Evolutionary conservation across 805 yeast species (phyloP).

Genomic region (Candida gorgasii): DNA sequence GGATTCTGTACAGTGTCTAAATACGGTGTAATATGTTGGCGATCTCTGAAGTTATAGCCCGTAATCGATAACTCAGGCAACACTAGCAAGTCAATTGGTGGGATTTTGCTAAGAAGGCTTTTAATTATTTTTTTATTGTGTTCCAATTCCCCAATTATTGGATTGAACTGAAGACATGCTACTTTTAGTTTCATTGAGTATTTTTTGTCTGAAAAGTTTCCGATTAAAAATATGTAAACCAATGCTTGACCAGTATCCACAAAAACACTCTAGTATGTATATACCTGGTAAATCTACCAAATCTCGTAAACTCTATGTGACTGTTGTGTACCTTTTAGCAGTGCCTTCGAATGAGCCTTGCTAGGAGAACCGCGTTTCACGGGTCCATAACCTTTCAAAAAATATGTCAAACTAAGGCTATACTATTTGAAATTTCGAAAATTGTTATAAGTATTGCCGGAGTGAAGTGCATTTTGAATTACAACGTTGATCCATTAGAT

Average conservation of each 20-base stretch:
- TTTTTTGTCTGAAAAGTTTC: no score
- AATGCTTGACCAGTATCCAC: no score
- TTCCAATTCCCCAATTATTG: conserved; percentile 59
- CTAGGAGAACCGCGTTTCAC: not conserved
- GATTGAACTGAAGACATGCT: conserved; percentile 70
- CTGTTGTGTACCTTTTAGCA: not conserved
- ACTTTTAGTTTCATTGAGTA: conserved; percentile 49
- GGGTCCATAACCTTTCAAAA: conserved; percentile 3
- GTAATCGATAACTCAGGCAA: conserved; percentile 85
- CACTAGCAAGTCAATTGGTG: conserved; percentile 58
- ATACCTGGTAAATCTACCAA: no score
- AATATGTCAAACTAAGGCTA: conserved; percentile 6
- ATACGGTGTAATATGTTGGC: conserved; percentile 54
- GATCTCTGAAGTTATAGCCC: conserved; percentile 68
- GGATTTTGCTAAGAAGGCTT: conserved; percentile 29
- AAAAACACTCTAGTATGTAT: no score
- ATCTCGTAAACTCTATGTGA: not conserved
- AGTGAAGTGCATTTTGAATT: no score
- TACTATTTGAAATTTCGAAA: not conserved
- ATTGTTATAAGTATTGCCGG: not conserved
- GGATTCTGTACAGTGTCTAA: conserved; percentile 49
- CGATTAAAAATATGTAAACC: no score
- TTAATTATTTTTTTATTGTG: conserved; percentile 53
- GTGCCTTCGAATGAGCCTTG: conserved; percentile 1
- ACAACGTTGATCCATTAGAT: no score